Conservation (phyloP, 2,329 filamentous ascomycete species). For the Trichoderma simmonsii region DNA sequence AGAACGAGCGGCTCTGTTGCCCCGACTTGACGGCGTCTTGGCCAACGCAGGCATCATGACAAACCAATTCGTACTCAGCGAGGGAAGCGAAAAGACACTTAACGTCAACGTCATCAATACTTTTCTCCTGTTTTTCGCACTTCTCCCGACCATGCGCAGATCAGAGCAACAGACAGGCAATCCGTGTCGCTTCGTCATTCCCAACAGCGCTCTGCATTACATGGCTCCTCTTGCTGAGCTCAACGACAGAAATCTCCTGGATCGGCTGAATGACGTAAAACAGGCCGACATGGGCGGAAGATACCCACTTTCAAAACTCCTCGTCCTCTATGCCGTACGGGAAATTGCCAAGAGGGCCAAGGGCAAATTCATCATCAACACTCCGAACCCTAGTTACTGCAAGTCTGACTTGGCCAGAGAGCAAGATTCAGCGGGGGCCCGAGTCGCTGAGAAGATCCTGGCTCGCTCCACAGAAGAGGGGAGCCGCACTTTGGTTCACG, state of each 20-base stretch:
- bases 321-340: background rate
- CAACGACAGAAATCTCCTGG: background rate
- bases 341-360: conserved; percentile 2
- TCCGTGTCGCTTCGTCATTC: background rate
- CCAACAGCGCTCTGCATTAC: conserved; percentile 1
- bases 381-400: background rate
- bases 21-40: conserved; percentile 14
- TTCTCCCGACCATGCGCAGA: conserved; percentile 5
- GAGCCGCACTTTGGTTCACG: background rate
- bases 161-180: background rate
- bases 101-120: conserved; percentile 20
- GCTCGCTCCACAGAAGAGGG: conserved; percentile 4
- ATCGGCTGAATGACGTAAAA: background rate
- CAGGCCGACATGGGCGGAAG: background rate
- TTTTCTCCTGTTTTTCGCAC: conserved; percentile 12
- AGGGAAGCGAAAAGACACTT: conserved; percentile 10
- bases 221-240: background rate
- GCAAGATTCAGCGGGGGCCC: background rate
- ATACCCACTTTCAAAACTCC: background rate
- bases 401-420: background rate
- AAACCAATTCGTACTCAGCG: background rate
- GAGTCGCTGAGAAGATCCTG: background rate
- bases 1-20: conserved; percentile 2
- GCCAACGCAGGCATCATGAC: conserved; percentile 17
- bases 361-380: background rate